Conservation (phyloP, 352 stramenopile genomes). For the Globisporangium barbulae region DNA sequence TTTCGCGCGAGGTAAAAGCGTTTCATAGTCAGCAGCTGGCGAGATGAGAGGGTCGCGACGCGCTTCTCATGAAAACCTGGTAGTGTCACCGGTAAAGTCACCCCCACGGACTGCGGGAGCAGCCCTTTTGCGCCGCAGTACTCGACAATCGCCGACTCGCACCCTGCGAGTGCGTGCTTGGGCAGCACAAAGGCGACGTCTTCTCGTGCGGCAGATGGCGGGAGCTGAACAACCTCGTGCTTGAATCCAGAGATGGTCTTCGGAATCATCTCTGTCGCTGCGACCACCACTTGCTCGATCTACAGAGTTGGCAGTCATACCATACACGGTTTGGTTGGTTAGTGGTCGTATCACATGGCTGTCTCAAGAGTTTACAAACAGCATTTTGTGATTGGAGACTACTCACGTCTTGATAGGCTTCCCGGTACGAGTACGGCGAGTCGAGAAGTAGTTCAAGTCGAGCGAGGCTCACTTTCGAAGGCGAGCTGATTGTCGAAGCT, state of each 20-base stretch:
- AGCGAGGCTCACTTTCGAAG: not conserved
- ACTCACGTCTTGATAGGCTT: constrained; percentile 8
- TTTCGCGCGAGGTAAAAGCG: not conserved
- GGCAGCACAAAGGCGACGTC: constrained; percentile 12
- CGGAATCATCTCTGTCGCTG: not conserved
- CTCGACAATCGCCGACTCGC: not conserved
- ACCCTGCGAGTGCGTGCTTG: constrained; percentile 13
- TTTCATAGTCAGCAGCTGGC: constrained; percentile 11
- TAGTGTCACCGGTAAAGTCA: not conserved
- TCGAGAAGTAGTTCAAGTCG: constrained; percentile 8
- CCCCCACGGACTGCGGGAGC: not conserved
- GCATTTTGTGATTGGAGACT: not conserved
- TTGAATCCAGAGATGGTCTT: constrained; percentile 14
- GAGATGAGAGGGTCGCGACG: not conserved
- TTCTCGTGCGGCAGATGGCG: not conserved
- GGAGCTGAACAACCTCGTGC: constrained; percentile 4
- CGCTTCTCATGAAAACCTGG: not conserved
- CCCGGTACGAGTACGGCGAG: constrained; percentile 1
- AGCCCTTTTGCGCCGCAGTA: not conserved
- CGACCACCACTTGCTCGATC: constrained; percentile 1
- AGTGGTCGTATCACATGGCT: not conserved
- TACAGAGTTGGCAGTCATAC: not conserved
- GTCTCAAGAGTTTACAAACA: not conserved
- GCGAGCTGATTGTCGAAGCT: not conserved
- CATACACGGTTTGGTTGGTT: not conserved